phyloP scores from a whole-genome alignment of 2,329 filamentous ascomycete species.

The Parascedosporium putredinis region DNA sequence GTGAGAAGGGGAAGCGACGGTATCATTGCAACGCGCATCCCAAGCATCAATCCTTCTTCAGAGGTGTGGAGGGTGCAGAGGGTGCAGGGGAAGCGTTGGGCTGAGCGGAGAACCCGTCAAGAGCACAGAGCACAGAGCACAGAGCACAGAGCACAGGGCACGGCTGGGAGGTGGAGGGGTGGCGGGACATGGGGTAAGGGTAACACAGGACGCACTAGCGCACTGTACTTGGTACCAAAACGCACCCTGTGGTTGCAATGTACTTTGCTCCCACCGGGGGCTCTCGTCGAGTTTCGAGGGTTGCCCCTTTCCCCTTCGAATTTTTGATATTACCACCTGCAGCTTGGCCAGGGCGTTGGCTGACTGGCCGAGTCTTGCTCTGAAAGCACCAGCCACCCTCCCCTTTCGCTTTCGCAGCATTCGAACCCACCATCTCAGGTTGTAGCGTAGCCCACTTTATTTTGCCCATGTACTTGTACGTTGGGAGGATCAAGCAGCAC shows the following conservation, averaged over 20 bases:
- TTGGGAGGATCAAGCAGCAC: too few relatives aligned
- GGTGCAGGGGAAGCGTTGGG: not conserved
- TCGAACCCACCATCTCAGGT: not conserved
- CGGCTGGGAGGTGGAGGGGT: slow-evolving; percentile 2
- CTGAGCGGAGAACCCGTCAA: slow-evolving; percentile 1
- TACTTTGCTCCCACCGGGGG: not conserved
- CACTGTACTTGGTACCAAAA: not conserved
- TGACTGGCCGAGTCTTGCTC: not conserved
- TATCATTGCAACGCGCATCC: too few relatives aligned
- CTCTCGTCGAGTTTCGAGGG: not conserved
- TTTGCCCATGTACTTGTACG: not conserved
- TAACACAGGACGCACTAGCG: not conserved
- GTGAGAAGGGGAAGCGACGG: too few relatives aligned
- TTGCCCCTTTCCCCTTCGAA: not conserved
- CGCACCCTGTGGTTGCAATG: not conserved
- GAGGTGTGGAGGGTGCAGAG: too few relatives aligned
- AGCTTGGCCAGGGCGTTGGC: not conserved
- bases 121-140: not conserved
- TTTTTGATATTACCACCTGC: slow-evolving; percentile 3
- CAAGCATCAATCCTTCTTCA: too few relatives aligned
- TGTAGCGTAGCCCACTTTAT: not conserved
- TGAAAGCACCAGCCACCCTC: slow-evolving; percentile 2
- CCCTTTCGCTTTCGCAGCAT: not conserved
- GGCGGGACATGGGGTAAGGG: slow-evolving; percentile 1
- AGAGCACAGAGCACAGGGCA: not conserved